Conservation (phyloP, 306 rosid species). For the Alnus rubra region DNA sequence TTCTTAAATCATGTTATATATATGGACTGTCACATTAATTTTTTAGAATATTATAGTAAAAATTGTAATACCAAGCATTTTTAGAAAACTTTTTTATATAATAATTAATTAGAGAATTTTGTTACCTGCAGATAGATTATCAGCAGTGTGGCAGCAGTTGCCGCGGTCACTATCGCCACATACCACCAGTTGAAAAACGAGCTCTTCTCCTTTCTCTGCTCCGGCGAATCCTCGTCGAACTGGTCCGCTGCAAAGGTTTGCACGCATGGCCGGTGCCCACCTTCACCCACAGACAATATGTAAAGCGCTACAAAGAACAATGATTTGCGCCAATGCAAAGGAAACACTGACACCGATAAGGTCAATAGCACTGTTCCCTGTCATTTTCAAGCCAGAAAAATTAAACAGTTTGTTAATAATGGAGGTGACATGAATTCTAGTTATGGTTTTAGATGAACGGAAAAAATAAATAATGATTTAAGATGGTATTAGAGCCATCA, state of each 20-base stretch:
- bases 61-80: too few species aligned
- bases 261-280: conserved; percentile 77
- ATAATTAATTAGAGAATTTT: not conserved
- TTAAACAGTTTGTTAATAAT: too few species aligned
- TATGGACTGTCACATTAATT: too few species aligned
- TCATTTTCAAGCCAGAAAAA: too few species aligned
- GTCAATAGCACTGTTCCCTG: conserved; percentile 61
- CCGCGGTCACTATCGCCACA: conserved; percentile 57
- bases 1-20: too few species aligned
- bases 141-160: conserved; percentile 42
- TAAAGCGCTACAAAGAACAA: conserved; percentile 56
- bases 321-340: conserved; percentile 9
- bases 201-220: conserved; percentile 54
- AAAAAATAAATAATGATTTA: too few species aligned
- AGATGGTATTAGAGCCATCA: too few species aligned
- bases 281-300: conserved; percentile 61
- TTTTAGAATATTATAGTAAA: too few species aligned
- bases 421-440: too few species aligned
- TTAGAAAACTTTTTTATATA: too few species aligned
- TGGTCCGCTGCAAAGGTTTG: conserved; percentile 91
- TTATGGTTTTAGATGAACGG: too few species aligned
- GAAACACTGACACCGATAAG: conserved; percentile 48
- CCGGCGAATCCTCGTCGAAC: conserved; percentile 58
- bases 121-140: conserved; percentile 67
- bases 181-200: conserved; percentile 85